Evolutionary conservation across 176 grass and related monocot genomes (phyloP).

Genomic region (Carex pumila): DNA sequence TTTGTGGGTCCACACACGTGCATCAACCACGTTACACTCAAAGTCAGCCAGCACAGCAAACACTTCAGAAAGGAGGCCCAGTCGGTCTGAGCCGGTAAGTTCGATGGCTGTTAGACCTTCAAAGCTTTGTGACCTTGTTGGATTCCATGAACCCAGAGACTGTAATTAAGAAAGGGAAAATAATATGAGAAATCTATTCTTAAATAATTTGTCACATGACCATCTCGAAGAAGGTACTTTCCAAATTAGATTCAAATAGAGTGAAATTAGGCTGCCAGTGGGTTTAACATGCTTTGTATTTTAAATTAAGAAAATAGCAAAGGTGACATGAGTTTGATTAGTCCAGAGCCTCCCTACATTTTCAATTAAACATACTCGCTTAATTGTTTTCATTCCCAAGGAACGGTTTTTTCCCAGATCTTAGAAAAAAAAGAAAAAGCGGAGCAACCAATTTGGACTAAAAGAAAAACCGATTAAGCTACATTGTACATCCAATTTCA

Average conservation of each 20-base stretch:
- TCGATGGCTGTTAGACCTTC: slow-evolving; percentile 53
- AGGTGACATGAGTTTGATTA: too few relatives aligned
- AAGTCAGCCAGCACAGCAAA: slow-evolving; percentile 80
- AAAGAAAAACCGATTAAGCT: too few relatives aligned
- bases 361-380: too few relatives aligned
- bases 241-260: background rate
- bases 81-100: slow-evolving; percentile 69
- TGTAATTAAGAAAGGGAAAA: slow-evolving; percentile 19
- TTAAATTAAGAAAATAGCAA: background rate
- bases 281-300: background rate
- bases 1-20: slow-evolving; percentile 69
- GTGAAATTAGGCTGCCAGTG: background rate
- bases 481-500: background rate
- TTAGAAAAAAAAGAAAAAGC: too few relatives aligned
- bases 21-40: slow-evolving; percentile 58
- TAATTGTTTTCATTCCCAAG: too few relatives aligned
- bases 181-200: background rate
- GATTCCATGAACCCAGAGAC: slow-evolving; percentile 67
- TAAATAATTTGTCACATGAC: background rate
- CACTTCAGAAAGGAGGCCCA: slow-evolving; percentile 80
- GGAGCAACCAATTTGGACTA: too few relatives aligned
- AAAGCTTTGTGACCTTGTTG: slow-evolving; percentile 20
- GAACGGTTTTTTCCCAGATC: too few relatives aligned
- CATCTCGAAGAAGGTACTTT: background rate
- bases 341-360: too few relatives aligned